Evolutionary conservation across 2,329 filamentous ascomycete genomes (phyloP), one percentile per base, ranked within the genome.

Genomic region (Colletotrichum paranaense): DNA sequence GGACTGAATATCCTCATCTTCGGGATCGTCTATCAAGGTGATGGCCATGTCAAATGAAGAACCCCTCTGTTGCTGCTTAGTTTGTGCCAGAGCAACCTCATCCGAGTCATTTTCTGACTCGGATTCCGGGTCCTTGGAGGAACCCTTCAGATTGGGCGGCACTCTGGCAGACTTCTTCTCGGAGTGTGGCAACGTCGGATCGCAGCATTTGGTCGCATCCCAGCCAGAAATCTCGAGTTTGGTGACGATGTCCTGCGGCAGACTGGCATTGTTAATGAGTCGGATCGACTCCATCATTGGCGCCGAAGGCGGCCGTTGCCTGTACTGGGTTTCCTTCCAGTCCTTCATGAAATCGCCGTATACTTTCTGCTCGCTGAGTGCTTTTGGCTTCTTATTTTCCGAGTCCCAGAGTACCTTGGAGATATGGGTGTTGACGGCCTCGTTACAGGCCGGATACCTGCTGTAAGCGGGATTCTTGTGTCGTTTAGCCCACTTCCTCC

Each of bases 121-220:
- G 42, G 42, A 49, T n/a, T n/a, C 42, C 42, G 19, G 16, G 14
- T n/a, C 30, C 49, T 38, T 24, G 9, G 49, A 16, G 12, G 22
- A 16, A 26, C 30, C 32, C 62, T 56, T 65, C 16, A 30, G 5
- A 28, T 5, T 32, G 22, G 9, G 16, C 4, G 4, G 3, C 6
- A n/a, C 8, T 6, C n/a, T 38, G 11, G 7, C n/a, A 22, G 52
- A 24, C 11, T 5, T 63, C 26, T 52, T 70, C 22, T 59, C 26
- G 16, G 52, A 22, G n/a, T 4, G 53, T 24, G 22, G 1, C 38
- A 70, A 35, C 38, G 19, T 28, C 24, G 67, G 60, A 24, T 70
- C 56, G 30, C 67, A 65, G 24, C 67, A 70, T 28, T 53, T 66
- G 6, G 22, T 22, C 14, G 67, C 67, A 30, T 70, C 55, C 60